These are phyloP conservation scores for Orychophragmus violaceus DNA, from an alignment of 345 rosid genomes.

Conservation along the genomic window DNA sequence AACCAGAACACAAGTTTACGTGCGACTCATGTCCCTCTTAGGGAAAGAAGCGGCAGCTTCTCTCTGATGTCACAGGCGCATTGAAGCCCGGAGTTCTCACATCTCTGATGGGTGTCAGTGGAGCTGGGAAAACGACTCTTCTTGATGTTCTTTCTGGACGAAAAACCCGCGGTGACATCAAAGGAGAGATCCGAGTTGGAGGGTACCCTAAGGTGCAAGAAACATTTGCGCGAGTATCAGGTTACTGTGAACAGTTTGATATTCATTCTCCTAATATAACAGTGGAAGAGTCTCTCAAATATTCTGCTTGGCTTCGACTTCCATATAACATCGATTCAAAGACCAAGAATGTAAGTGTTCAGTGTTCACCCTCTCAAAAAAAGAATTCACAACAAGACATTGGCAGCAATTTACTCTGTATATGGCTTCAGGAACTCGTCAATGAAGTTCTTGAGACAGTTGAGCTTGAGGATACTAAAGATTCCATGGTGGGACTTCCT, in stretches of 20 bases:
- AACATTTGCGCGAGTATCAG: constrained; percentile 58
- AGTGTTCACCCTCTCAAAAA: neutral
- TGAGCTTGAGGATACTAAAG: constrained; percentile 41
- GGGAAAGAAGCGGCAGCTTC: constrained; percentile 55
- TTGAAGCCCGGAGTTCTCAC: constrained; percentile 63
- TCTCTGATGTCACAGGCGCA: constrained; percentile 43
- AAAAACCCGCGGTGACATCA: constrained; percentile 44
- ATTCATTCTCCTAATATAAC: constrained; percentile 62
- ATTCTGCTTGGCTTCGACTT: constrained; percentile 54
- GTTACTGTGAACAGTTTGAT: constrained; percentile 65
- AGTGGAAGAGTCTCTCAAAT: constrained; percentile 49
- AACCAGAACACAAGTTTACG: neutral
- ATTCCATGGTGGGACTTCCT: constrained; percentile 40
- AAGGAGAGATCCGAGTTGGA: constrained; percentile 54
- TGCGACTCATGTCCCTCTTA: constrained; percentile 14
- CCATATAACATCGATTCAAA: constrained; percentile 32
- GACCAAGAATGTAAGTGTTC: constrained; percentile 31
- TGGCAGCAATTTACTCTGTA: neutral
- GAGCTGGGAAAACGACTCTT: constrained; percentile 67
- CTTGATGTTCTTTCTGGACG: constrained; percentile 68
- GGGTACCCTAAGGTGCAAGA: constrained; percentile 56
- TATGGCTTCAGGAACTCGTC: constrained; percentile 31
- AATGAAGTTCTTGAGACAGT: constrained; percentile 40
- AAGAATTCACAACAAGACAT: neutral
- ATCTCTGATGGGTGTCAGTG: constrained; percentile 67